phyloP scores from a whole-genome alignment of 345 rosid species.

The Ricinus communis region DNA sequence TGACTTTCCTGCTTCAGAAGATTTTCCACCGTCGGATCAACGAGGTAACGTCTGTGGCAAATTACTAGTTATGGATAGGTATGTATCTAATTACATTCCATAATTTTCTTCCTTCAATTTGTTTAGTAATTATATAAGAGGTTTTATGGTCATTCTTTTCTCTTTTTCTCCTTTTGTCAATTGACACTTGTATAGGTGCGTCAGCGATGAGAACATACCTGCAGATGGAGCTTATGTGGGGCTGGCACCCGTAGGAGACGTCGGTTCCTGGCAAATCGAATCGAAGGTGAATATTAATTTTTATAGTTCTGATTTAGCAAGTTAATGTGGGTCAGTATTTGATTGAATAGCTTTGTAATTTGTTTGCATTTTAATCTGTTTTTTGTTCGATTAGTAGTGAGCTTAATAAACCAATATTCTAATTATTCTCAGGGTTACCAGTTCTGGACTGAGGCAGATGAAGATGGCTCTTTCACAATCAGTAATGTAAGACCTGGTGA shows the following conservation, averaged over 20 bases:
- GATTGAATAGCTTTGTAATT: background rate
- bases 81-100: background rate
- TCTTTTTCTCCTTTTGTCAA: no score
- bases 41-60: slow-evolving; percentile 45
- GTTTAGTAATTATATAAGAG: no score
- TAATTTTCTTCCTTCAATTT: background rate
- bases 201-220: slow-evolving; percentile 33
- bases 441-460: slow-evolving; percentile 70
- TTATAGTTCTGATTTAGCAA: background rate
- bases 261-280: slow-evolving; percentile 84
- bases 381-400: background rate
- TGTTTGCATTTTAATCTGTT: background rate
- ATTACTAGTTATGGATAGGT: slow-evolving; percentile 48
- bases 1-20: slow-evolving; percentile 28
- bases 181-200: slow-evolving; percentile 43
- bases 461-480: slow-evolving; percentile 57
- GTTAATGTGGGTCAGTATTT: no score
- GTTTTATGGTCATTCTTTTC: background rate
- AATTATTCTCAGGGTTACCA: slow-evolving; percentile 57
- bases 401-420: background rate
- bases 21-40: slow-evolving; percentile 40
- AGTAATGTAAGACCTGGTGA: slow-evolving; percentile 47
- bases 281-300: slow-evolving; percentile 48
- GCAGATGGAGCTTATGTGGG: slow-evolving; percentile 70
- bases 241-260: slow-evolving; percentile 71